Evolutionary conservation across 352 stramenopile species (phyloP), one percentile per base, ranked within the genome.

Genomic region (Globisporangium spiculum): DNA sequence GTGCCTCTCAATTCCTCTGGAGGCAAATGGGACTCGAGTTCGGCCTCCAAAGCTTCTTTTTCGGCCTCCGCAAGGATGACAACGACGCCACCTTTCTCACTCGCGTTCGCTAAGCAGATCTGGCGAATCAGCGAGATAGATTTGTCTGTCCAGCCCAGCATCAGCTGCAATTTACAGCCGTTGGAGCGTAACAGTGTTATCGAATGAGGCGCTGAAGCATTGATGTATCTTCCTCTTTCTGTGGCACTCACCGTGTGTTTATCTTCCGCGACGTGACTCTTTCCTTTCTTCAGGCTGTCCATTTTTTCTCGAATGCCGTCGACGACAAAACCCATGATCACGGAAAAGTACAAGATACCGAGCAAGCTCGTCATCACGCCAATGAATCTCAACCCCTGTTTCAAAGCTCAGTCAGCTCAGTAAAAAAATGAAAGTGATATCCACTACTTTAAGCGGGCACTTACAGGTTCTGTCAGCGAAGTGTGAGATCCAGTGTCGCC

Each of bases 271-370:
- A 97, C 82, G 50, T 88, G 82, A 20, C 78, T 91, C 34, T 92
- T 92, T 20, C 91, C 91, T 75, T 95, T 93, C 65, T 97, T 97
- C 4, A 97, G 65, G 48, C 80, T 90, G 60, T 97, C 88, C 73
- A 97, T 92, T 65, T 94, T 93, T 6, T 86, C 89, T 22, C 82
- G 85, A 78, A 97, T 96, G 12, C 74, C 83, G 50, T 97, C 90
- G 14, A 93, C 89, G 4, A 97, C 86, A 38, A 97, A 96, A 32
- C 90, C 91, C 78, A 97, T 92, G 65, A 97, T 95, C 14, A 97
- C 85, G 20, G 88, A 93, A 62, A 96, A 96, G 66, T 96, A 92
- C 18, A 97, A 65, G 60, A 96, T 90, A 14, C 88, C 86, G 38
- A 86, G 50, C 7, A 96, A 60, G 9, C 64, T 91, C 44, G 90